Conservation (phyloP, 352 stramenopile genomes). For the Blastocystis sp. region DNA sequence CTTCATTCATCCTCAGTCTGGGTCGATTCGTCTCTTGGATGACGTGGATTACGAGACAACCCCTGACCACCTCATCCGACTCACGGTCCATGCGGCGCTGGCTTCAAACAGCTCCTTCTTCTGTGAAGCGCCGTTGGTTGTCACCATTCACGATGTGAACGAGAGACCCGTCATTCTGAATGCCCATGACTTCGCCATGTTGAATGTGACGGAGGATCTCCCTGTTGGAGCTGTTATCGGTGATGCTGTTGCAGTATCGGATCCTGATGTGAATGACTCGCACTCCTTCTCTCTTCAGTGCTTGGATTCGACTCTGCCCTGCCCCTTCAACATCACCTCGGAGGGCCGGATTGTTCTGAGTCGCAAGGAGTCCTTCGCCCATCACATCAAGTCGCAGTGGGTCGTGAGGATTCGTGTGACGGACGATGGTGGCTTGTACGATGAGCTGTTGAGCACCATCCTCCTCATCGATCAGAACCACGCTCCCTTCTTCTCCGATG, state of each 20-base stretch:
- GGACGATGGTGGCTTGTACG: background rate
- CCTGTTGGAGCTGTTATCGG: background rate
- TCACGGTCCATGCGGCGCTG: background rate
- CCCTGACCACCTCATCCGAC: background rate
- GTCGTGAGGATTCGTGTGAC: background rate
- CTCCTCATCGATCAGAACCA: conserved; percentile 3
- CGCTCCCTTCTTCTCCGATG: conserved; percentile 3
- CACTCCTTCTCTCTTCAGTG: background rate
- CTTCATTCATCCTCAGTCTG: conserved; percentile 10
- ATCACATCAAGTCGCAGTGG: conserved; percentile 2
- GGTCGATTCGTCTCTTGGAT: background rate
- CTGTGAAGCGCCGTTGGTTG: background rate
- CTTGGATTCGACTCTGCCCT: background rate
- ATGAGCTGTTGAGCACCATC: background rate
- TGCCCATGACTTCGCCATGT: background rate
- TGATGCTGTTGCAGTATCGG: background rate
- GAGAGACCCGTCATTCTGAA: conserved; percentile 9
- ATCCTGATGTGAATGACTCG: conserved; percentile 30
- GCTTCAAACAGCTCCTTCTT: background rate
- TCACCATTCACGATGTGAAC: conserved; percentile 12
- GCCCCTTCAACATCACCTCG: conserved; percentile 18
- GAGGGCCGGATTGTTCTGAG: background rate
- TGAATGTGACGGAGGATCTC: background rate
- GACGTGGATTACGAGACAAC: conserved; percentile 43
- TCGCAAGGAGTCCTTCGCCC: background rate